Evolutionary conservation across 2,329 filamentous ascomycete species (phyloP), one percentile per base, ranked within the genome.

Genomic region (Herpotrichia juniperi): DNA sequence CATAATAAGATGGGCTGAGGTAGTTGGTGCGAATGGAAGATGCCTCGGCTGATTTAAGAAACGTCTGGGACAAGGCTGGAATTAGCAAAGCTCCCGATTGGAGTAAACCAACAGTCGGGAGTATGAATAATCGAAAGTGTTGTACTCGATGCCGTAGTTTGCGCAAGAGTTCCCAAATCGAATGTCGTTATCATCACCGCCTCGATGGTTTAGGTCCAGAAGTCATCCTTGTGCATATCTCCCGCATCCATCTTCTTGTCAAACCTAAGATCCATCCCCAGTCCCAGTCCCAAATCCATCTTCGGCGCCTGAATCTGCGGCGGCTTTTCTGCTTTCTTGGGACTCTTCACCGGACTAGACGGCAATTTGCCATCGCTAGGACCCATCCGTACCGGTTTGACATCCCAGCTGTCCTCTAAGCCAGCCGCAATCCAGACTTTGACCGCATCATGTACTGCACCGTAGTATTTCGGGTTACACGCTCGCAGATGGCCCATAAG

Each of bases 381-480:
- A 0, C 90, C 90, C 72, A 88, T 91, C 46, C 93, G 82, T 21
- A 97, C 93, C 65, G 89, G 87, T 46, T 83, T 82, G 37, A 92
- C 88, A 45, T 91, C 86, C 93, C 94, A 99, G 40, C 86, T 90
- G 73, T 99, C 94, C 54, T 93, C 92, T 24, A 81, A 82, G 0
- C 91, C 93, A 0, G 93, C 94, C 0, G 87, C 88, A 16, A 97
- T 89, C 93, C 93, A 99, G 6, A 90, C 93, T 48, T 89, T 86
- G 57, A 97, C 80, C 1, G 88, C 91, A 63, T 93, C 91, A 71
- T 99, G 94, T 3, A 99, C 90, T 43, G 89, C 87, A 2, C 90
- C 89, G 71, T 99, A 97, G 72, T 97, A 96, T 73, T 97, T 97
- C 74, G 97, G 93, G 73, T 97, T 99, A 80, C 93, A 97, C 14